Evolutionary conservation across 306 rosid genomes (phyloP).

Genomic region (Ceratonia siliqua): DNA sequence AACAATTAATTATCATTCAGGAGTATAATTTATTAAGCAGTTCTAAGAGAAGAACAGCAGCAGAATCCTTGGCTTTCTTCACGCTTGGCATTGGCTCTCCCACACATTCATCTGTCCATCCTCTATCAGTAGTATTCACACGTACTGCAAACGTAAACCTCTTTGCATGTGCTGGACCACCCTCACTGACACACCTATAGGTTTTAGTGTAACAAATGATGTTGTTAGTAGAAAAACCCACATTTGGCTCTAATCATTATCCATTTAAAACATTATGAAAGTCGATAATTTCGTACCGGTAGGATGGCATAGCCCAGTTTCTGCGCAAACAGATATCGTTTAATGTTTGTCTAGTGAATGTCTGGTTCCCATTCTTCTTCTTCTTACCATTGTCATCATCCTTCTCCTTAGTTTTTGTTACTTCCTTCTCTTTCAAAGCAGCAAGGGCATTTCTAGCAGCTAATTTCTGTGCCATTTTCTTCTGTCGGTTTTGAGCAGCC

Average conservation of each 20-base stretch:
- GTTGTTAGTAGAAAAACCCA: not conserved
- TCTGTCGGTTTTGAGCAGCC: conserved; percentile 91
- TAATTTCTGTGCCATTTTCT: conserved; percentile 99
- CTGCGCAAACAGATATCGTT: conserved; percentile 90
- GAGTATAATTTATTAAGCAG: conserved; percentile 74
- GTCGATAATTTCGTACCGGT: conserved; percentile 51
- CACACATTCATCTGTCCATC: conserved; percentile 91
- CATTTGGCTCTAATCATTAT: not conserved
- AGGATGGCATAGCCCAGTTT: conserved; percentile 98
- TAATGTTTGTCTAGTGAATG: conserved; percentile 90
- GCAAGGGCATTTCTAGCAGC: conserved; percentile 97
- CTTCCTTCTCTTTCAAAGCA: conserved; percentile 83
- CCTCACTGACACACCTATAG: conserved; percentile 88
- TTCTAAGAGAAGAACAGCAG: conserved; percentile 92
- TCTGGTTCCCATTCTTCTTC: conserved; percentile 81
- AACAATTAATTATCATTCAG: conserved; percentile 34
- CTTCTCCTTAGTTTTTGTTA: conserved; percentile 57
- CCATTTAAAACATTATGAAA: not conserved
- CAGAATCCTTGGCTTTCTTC: conserved; percentile 96
- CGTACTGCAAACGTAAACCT: conserved; percentile 93
- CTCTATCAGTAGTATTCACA: conserved; percentile 84
- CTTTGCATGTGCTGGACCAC: conserved; percentile 99
- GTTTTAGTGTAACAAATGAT: not conserved
- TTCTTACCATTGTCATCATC: conserved; percentile 68
- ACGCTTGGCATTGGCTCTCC: conserved; percentile 99